Evolutionary conservation across 2,329 filamentous ascomycete species (phyloP), one percentile per base, ranked within the genome.

Genomic region (Teratosphaeria pseudoeucalypti): DNA sequence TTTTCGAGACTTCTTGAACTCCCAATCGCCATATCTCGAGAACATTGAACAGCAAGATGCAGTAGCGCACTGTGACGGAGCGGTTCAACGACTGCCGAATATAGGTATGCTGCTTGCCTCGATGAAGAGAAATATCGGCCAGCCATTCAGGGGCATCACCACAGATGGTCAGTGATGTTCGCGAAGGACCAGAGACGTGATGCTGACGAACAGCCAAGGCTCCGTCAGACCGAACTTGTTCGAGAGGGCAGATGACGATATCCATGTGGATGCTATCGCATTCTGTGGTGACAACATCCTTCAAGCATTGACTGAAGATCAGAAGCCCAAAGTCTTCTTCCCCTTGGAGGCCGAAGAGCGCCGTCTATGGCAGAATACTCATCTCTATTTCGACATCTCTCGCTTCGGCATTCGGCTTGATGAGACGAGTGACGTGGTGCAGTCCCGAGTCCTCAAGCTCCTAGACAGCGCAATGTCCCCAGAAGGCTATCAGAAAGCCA

Each of bases 111-210:
- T 49, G 43, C 43, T 49, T n/a, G 43, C 43, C 19, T 56, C 60
- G 61, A 37, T 67, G 65, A 64, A 60, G 63, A 37, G 58, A 57
- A 32, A 70, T 27, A 64, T 71, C 1, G 67, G 83, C 58, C 86
- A 89, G 72, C 87, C 88, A 0, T 90, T 83, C 70, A 84, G 82
- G 67, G 88, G 88, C 27, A 77, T 91, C 23, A 90, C 88, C 0
- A 83, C 73, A 11, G 85, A 90, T 63, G 88, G 87, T 79, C n/a
- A 19, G 43, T n/a, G n/a, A 26, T 49, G 43, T 6, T 19, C 10
- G 19, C 43, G 5, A 10, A 2, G 6, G 11, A 73, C 32, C 2
- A n/a, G 34, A 23, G 9, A 1, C 54, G 6, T 43, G 3, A 54
- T 2, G 6, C 16, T 34, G 49, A 32, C 10, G 14, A 32, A 52